Conservation (phyloP, 2,329 filamentous ascomycete species). For the Aspergillus sp. region DNA sequence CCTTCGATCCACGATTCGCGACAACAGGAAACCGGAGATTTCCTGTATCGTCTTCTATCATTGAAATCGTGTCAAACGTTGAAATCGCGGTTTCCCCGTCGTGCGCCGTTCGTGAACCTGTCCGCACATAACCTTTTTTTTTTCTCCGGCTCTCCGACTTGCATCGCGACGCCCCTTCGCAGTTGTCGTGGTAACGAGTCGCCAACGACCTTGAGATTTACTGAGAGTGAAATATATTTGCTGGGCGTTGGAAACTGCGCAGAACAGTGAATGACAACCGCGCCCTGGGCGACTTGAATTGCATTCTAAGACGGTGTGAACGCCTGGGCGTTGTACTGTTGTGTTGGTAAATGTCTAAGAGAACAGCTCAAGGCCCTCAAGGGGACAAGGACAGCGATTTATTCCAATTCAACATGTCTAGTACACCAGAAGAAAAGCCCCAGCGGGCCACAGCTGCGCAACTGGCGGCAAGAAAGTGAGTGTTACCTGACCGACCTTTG, state of each 20-base stretch:
- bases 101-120: conserved; percentile 5
- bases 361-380: conserved; percentile 36
- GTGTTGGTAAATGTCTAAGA: conserved; percentile 40
- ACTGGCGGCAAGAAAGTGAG: conserved; percentile 56
- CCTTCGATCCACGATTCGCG: background rate
- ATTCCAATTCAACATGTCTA: conserved; percentile 38
- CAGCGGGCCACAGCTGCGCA: conserved; percentile 56
- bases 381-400: conserved; percentile 32
- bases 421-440: conserved; percentile 45
- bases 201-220: background rate
- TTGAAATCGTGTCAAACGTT: background rate
- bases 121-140: background rate
- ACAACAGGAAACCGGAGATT: conserved; percentile 2
- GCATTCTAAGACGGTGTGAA: conserved; percentile 19
- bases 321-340: conserved; percentile 3
- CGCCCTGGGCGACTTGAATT: conserved; percentile 6
- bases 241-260: background rate
- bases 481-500: conserved; percentile 27
- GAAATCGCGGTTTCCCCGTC: background rate
- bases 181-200: conserved; percentile 13
- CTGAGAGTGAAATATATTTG: background rate
- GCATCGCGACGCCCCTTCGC: conserved; percentile 9
- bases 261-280: conserved; percentile 16
- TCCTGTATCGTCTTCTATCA: background rate
- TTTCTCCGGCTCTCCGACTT: background rate